Conservation (phyloP, 1,284 basidiomycete species). For the Chalciporus sp. region DNA sequence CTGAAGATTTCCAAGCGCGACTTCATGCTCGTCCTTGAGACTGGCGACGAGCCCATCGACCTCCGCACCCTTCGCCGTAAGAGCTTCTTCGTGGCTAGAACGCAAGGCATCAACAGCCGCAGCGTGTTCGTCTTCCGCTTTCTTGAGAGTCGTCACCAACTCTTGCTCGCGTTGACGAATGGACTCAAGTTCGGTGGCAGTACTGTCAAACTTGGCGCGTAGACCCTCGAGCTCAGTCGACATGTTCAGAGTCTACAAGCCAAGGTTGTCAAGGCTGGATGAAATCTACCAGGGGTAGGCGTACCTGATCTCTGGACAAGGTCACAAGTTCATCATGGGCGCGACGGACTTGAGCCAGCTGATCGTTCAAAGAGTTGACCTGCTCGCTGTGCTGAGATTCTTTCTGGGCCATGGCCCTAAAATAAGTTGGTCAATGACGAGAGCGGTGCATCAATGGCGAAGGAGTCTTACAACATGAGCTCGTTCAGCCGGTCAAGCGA, state of each 20-base stretch:
- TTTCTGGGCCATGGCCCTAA: conserved; percentile 92
- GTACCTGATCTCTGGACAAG: conserved; percentile 80
- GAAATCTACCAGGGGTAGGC: conserved; percentile 7
- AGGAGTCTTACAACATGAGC: conserved; percentile 73
- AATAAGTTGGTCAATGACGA: conserved; percentile 8
- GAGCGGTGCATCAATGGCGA: conserved; percentile 5
- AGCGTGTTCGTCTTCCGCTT: conserved; percentile 51
- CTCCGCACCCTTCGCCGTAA: conserved; percentile 54
- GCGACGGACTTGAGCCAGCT: conserved; percentile 69
- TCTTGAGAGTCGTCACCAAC: conserved; percentile 51
- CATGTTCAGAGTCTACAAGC: conserved; percentile 75
- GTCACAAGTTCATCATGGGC: conserved; percentile 80
- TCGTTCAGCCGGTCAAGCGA: conserved; percentile 79
- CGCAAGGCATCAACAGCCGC: conserved; percentile 53
- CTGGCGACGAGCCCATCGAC: conserved; percentile 48
- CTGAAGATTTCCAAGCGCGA: conserved; percentile 39
- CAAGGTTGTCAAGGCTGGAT: background rate
- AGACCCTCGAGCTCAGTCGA: conserved; percentile 80
- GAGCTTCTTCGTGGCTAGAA: conserved; percentile 53
- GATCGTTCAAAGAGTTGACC: conserved; percentile 68
- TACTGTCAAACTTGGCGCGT: conserved; percentile 59
- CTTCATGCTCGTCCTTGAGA: conserved; percentile 46
- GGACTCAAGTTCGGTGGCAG: conserved; percentile 54
- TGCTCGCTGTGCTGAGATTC: conserved; percentile 82
- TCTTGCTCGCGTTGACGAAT: conserved; percentile 59